Base-by-base conservation (phyloP, 768 basidiomycete genomes). In the Mrakia frigida region DNA sequence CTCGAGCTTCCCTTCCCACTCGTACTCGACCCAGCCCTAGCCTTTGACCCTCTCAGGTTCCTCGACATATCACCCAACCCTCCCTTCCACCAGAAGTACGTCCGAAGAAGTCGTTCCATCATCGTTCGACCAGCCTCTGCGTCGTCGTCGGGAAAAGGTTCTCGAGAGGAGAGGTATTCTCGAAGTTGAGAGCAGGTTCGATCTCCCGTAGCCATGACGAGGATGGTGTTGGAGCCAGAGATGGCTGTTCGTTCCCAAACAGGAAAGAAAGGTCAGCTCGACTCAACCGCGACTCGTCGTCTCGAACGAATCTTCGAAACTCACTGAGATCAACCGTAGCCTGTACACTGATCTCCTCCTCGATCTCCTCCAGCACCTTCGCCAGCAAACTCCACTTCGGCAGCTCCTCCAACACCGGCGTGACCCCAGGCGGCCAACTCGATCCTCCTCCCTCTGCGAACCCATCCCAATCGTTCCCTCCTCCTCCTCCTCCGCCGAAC, bases 321-420 rank as follows among this genome's bases (percentile, higher is more conserved):
- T 50, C 37, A 61, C 67, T 56, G 6, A 35, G 53, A 11, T 60
- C 59, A n/a, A 70, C 68, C 53, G 23, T 70, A 21, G 21, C 68
- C 43, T 70, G 41, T 25, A 56, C 46, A 21, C 43, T 52, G 63
- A 77, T 90, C 79, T 94, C 92, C 77, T 89, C 89, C 82, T 98
- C 97, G 3, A 94, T 90, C 84, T 99, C 97, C 70, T 92, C 87
- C 61, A 99, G 82, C 0, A 95, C 87, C n/a, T 93, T 91, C 0
- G 90, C 87, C 18, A 99, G 84, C 11, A 95, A 82, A 74, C 87
- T 87, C 96, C 97, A 98, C 82, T 99, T 99, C 0, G 95, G 95
- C 61, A 92, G 87, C 81, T 98, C 97, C 83, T 98, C 97, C 33
- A 98, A 85, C 0, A 94, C 88, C 0, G 93, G 92, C 63, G 93